These are phyloP conservation scores for Halophytophthora batemanensis DNA, from an alignment of 352 stramenopile species.

Conservation along the genomic window DNA sequence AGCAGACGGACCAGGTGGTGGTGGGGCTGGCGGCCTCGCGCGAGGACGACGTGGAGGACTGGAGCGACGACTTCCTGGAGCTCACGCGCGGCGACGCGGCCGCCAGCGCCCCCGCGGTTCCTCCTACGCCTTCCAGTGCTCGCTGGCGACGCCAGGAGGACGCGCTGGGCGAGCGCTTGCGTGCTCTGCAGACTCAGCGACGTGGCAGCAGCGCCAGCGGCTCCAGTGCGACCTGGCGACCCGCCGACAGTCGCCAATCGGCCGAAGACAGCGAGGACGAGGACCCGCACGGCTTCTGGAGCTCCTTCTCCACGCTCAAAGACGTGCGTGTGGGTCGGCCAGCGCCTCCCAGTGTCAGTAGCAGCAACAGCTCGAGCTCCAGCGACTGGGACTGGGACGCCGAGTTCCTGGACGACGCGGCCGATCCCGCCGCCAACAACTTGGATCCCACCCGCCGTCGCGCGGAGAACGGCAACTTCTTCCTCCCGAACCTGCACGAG, in stretches of 20 bases:
- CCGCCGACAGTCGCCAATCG: background rate
- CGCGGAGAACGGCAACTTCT: slow-evolving; percentile 83
- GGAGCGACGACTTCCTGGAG: slow-evolving; percentile 60
- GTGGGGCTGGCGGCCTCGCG: slow-evolving; percentile 62
- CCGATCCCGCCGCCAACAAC: slow-evolving; percentile 23
- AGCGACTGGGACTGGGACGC: slow-evolving; percentile 59
- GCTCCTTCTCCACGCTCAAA: slow-evolving; percentile 11
- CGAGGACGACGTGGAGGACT: slow-evolving; percentile 77
- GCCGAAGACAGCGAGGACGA: slow-evolving; percentile 17
- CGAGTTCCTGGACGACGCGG: slow-evolving; percentile 53
- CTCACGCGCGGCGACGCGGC: slow-evolving; percentile 4
- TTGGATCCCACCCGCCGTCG: slow-evolving; percentile 59
- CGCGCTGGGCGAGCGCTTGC: slow-evolving; percentile 17
- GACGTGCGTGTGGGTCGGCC: slow-evolving; percentile 6
- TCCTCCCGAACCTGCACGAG: slow-evolving; percentile 71
- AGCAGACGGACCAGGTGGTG: slow-evolving; percentile 52
- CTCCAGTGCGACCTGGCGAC: slow-evolving; percentile 1
- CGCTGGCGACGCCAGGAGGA: slow-evolving; percentile 43
- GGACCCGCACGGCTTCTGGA: slow-evolving; percentile 12
- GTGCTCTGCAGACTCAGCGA: slow-evolving; percentile 28
- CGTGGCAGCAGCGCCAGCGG: slow-evolving; percentile 13
- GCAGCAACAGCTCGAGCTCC: too few species aligned
- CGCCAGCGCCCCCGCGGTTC: background rate
- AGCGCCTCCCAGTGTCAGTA: too few species aligned
- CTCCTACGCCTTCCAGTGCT: slow-evolving; percentile 6